Percentiles rank a stretch among this genome's conserved stretches.
These are phyloP conservation scores for Solanum okadae DNA, from an alignment of 257 asterid genomes.

Conservation along the genomic window DNA sequence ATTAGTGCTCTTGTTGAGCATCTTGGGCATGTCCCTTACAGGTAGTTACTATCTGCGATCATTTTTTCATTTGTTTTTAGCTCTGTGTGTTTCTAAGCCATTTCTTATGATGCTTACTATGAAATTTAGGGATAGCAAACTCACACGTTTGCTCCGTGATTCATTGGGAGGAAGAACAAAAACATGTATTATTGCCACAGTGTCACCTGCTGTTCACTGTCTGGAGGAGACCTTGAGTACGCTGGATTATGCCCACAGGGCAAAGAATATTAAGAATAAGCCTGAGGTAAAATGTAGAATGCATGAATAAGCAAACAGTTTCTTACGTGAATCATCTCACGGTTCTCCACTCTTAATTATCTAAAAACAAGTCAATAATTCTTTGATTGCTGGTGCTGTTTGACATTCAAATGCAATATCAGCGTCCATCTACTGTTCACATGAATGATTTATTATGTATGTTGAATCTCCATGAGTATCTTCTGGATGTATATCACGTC, in stretches of 20 bases:
- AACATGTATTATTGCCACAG: slow-evolving; percentile 85
- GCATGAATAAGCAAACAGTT: background rate
- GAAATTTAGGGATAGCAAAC: slow-evolving; percentile 68
- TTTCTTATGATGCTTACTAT: background rate
- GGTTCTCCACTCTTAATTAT: background rate
- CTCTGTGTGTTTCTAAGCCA: background rate
- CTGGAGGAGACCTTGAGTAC: slow-evolving; percentile 94
- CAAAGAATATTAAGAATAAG: slow-evolving; percentile 81
- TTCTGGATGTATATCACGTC: background rate
- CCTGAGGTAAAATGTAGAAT: slow-evolving; percentile 57
- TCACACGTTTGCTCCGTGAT: slow-evolving; percentile 80
- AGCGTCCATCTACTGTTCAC: background rate
- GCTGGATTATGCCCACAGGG: slow-evolving; percentile 84
- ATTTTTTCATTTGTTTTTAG: background rate
- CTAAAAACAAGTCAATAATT: background rate
- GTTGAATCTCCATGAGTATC: background rate
- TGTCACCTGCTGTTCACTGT: slow-evolving; percentile 90
- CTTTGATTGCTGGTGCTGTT: background rate
- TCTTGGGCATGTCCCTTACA: slow-evolving; percentile 79
- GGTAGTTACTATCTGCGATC: slow-evolving; percentile 23
- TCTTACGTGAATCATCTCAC: background rate
- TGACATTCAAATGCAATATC: background rate
- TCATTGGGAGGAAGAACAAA: slow-evolving; percentile 91
- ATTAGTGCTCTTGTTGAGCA: slow-evolving; percentile 89
- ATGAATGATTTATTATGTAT: background rate